These are phyloP conservation scores for Coemansia sp. DNA, from an alignment of 371 early-diverging fungal species.

Conservation along the genomic window DNA sequence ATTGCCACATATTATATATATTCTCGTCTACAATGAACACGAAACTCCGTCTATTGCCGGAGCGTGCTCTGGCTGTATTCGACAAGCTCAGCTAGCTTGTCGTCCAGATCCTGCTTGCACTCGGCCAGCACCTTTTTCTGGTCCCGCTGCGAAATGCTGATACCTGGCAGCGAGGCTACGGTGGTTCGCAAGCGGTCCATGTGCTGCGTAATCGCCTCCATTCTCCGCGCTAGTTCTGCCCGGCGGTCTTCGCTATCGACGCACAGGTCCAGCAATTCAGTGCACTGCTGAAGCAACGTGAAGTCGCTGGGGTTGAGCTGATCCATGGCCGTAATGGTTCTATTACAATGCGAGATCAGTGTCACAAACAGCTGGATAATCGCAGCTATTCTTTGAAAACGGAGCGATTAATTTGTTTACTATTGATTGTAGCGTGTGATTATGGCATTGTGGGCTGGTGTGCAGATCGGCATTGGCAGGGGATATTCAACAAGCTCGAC, in stretches of 20 bases:
- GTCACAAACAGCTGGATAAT: too few species aligned
- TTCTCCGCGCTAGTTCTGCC: slow-evolving; percentile 40
- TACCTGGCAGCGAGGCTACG: slow-evolving; percentile 39
- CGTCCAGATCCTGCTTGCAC: slow-evolving; percentile 31
- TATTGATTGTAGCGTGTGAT: too few species aligned
- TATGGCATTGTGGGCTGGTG: too few species aligned
- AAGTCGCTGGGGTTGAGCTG: slow-evolving; percentile 43
- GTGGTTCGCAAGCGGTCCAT: slow-evolving; percentile 32
- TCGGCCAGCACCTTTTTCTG: slow-evolving; percentile 45
- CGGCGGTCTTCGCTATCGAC: slow-evolving; percentile 34
- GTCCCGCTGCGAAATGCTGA: slow-evolving; percentile 44
- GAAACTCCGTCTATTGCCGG: too few species aligned
- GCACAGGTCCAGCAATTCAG: slow-evolving; percentile 39
- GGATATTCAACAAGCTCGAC: too few species aligned
- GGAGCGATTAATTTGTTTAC: too few species aligned
- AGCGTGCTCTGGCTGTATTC: slow-evolving; percentile 22
- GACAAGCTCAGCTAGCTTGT: slow-evolving; percentile 26
- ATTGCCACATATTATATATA: background rate
- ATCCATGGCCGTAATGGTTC: slow-evolving; percentile 19
- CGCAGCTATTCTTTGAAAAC: too few species aligned
- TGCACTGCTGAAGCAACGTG: slow-evolving; percentile 43
- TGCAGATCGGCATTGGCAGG: too few species aligned
- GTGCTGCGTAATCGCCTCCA: slow-evolving; percentile 38
- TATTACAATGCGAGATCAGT: too few species aligned
- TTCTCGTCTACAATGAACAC: background rate